These are phyloP conservation scores for Nowakowskiella sp. DNA, from an alignment of 192 early-diverging fungal genomes.

Conservation along the genomic window DNA sequence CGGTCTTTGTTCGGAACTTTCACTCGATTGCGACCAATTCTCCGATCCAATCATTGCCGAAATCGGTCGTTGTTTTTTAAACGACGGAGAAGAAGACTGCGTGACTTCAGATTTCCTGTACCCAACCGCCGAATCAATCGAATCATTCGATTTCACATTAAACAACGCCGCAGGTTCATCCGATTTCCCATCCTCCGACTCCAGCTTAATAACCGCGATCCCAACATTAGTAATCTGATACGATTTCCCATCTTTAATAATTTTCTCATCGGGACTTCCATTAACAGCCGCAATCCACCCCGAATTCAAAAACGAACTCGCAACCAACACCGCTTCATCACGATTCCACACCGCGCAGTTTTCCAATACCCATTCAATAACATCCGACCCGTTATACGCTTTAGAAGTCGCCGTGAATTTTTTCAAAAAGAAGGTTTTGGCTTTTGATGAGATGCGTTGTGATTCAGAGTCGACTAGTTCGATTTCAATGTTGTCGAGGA, in stretches of 20 bases:
- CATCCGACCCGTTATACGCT: slow-evolving; percentile 20
- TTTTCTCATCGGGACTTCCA: background rate
- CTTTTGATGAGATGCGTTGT: too few relatives aligned
- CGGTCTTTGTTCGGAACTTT: too few relatives aligned
- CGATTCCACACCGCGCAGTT: slow-evolving; percentile 13
- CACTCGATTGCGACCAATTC: too few relatives aligned
- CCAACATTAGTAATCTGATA: slow-evolving; percentile 26
- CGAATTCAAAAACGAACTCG: slow-evolving; percentile 10
- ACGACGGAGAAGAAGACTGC: too few relatives aligned
- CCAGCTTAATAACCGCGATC: slow-evolving; percentile 16
- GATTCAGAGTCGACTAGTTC: too few relatives aligned
- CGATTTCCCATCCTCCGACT: slow-evolving; percentile 8
- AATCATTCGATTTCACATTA: too few relatives aligned
- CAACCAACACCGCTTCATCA: slow-evolving; percentile 19
- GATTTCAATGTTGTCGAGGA: too few relatives aligned
- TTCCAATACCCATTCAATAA: slow-evolving; percentile 23
- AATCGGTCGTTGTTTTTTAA: background rate
- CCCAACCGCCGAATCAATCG: too few relatives aligned
- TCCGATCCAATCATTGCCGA: background rate
- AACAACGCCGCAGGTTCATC: too few relatives aligned
- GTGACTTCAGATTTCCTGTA: too few relatives aligned
- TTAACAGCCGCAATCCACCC: slow-evolving; percentile 20
- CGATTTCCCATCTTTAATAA: slow-evolving; percentile 13
- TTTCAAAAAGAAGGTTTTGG: too few relatives aligned
- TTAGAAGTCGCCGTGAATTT: too few relatives aligned